Percentiles rank a stretch among this genome's conserved stretches.
phyloP scores from a whole-genome alignment of 345 rosid genomes.

The Heritiera fomes region DNA sequence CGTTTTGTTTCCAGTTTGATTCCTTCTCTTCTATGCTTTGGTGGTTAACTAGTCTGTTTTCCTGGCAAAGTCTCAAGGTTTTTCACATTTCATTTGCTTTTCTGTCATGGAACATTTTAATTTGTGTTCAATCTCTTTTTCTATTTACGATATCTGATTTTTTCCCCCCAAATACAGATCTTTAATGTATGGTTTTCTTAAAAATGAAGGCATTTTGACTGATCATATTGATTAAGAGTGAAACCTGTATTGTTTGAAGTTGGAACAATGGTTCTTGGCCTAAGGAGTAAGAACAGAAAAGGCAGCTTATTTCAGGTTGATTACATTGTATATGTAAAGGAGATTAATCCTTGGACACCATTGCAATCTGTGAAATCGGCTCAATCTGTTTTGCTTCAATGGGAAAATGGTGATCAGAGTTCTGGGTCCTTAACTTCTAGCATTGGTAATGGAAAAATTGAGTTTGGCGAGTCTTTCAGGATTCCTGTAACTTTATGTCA shows the following conservation, averaged over 20 bases:
- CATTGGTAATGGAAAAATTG: slow-evolving; percentile 60
- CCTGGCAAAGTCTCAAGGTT: background rate
- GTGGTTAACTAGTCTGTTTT: background rate
- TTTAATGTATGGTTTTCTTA: slow-evolving; percentile 6
- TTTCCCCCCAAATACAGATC: slow-evolving; percentile 14
- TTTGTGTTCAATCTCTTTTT: background rate
- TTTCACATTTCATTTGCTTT: background rate
- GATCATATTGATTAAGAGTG: slow-evolving; percentile 21
- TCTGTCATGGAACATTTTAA: background rate
- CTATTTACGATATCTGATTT: background rate
- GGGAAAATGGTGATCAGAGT: slow-evolving; percentile 70
- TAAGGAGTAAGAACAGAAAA: slow-evolving; percentile 58
- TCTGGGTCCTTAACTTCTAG: slow-evolving; percentile 60
- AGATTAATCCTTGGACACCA: slow-evolving; percentile 86
- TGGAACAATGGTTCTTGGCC: slow-evolving; percentile 62
- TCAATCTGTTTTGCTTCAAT: slow-evolving; percentile 66
- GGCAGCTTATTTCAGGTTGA: slow-evolving; percentile 36
- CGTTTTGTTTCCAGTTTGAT: slow-evolving; percentile 8
- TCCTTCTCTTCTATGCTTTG: background rate
- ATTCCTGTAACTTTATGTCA: slow-evolving; percentile 49
- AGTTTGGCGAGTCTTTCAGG: slow-evolving; percentile 61
- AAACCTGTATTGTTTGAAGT: slow-evolving; percentile 18
- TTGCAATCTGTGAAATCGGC: slow-evolving; percentile 46
- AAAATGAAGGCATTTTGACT: slow-evolving; percentile 27
- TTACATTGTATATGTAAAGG: slow-evolving; percentile 51